Conservation (phyloP, 106 monocot species). For the Phalaenopsis aphrodite region DNA sequence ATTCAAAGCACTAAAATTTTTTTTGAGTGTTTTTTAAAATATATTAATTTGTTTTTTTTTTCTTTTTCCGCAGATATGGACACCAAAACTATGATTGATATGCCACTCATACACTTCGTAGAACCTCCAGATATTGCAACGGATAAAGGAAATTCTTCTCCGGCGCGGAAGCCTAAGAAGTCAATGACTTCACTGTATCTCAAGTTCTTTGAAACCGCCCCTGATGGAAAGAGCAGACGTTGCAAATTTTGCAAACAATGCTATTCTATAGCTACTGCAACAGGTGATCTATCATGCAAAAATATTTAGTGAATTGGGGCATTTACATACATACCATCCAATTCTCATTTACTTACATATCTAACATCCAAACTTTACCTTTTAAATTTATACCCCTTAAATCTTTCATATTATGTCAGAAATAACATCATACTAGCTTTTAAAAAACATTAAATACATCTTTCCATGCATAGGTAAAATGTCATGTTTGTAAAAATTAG, state of each 20-base stretch:
- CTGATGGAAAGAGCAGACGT: conserved; percentile 75
- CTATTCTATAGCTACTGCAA: conserved; percentile 85
- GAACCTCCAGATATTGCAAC: conserved; percentile 27
- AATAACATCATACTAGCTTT: no score
- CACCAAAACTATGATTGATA: conserved; percentile 43
- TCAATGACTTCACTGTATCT: conserved; percentile 86
- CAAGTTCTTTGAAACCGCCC: conserved; percentile 75
- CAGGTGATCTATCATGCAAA: conserved; percentile 36
- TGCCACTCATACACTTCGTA: conserved; percentile 39
- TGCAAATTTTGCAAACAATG: conserved; percentile 96
- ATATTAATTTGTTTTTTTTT: background rate
- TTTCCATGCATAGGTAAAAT: no score
- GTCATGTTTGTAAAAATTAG: no score
- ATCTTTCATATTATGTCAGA: no score
- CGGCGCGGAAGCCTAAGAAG: conserved; percentile 46
- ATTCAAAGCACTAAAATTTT: no score
- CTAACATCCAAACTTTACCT: no score
- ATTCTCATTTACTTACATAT: no score
- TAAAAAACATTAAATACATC: no score
- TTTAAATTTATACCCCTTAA: no score
- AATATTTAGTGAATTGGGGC: no score
- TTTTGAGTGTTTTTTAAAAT: no score
- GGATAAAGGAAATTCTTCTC: conserved; percentile 32
- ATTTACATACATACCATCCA: no score
- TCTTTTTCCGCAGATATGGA: conserved; percentile 32